Evolutionary conservation across 768 basidiomycete genomes (phyloP), one percentile per base, ranked within the genome.

Genomic region (Dioszegia crocea): DNA sequence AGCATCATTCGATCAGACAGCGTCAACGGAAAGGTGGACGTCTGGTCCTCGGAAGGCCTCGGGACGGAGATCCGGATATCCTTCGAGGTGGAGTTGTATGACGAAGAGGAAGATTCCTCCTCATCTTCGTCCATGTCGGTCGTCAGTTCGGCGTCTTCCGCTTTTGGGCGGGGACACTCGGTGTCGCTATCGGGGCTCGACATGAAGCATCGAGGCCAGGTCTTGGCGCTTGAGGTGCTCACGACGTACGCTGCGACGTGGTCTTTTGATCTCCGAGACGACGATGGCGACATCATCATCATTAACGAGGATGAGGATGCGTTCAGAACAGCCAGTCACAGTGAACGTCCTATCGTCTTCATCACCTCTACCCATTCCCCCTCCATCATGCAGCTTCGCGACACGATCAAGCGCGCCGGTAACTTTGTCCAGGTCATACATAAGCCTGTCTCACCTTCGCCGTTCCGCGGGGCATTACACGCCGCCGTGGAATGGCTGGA

Each of bases 61-160:
- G 93, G 93, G 26, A 96, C 93, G 1, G 91, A 93, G 74, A 91
- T 96, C 76, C 88, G 88, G 66, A 84, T 94, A 41, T 84, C 83
- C 2, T 89, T 96, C 74, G 82, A 83, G 29, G 89, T 88, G 29
- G 87, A 91, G 60, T 73, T 81, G 12, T 68, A 80, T 8, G 80
- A 84, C 24, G 82, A 79, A 14, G 64, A 67, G 38, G 67, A 81
- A 17, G 70, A 71, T 26, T 55, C 59, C 4, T 60, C 63, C 6
- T 67, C 70, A 12, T 54, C 51, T 4, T 60, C 63, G n/a, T 55
- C 57, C 2, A 36, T 46, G 4, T 44, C 60, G 14, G 53, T 56
- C 4, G 16, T 40, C 24, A 55, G 16, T 21, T 27, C 48, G 21
- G 40, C 24, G 8, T 43, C 31, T 9, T 53, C 57, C 8, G 43